Conservation (phyloP, 1,139 yeast species). For the Tardiomyces blankii region DNA sequence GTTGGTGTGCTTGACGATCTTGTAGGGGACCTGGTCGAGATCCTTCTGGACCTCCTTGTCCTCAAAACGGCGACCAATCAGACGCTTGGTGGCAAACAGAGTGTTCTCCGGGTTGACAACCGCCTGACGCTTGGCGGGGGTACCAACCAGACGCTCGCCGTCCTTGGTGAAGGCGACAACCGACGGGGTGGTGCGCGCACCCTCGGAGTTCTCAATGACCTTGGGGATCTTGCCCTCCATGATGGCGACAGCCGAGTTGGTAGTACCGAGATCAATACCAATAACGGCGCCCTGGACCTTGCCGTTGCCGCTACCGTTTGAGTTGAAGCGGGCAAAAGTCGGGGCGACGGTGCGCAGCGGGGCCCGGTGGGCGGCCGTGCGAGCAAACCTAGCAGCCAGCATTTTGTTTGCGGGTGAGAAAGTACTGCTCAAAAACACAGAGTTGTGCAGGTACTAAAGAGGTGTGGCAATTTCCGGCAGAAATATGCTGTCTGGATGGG, state of each 20-base stretch:
- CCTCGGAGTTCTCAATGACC: conserved; percentile 96
- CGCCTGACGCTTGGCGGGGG: conserved; percentile 98
- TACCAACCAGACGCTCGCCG: conserved; percentile 93
- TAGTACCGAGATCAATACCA: conserved; percentile 98
- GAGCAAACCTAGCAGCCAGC: conserved; percentile 26
- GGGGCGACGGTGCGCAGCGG: conserved; percentile 3
- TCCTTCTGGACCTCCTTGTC: conserved; percentile 96
- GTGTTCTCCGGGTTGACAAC: conserved; percentile 98
- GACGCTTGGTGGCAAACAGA: conserved; percentile 93
- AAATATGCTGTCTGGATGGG: background rate
- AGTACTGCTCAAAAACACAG: background rate
- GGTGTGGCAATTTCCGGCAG: background rate
- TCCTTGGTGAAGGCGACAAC: conserved; percentile 97
- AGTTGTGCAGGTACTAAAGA: background rate
- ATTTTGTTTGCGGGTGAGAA: conserved; percentile 6
- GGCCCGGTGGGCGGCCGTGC: conserved; percentile 14
- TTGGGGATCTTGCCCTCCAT: conserved; percentile 97
- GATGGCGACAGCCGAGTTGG: conserved; percentile 97
- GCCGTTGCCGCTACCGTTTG: conserved; percentile 14
- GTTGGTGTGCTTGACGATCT: conserved; percentile 88
- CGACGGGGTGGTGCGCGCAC: conserved; percentile 98
- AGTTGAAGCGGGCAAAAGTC: conserved; percentile 24
- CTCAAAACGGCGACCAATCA: conserved; percentile 96
- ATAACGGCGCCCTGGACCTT: conserved; percentile 57
- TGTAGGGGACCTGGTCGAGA: conserved; percentile 92